Evolutionary conservation across 2,329 filamentous ascomycete species (phyloP).

Genomic region (Pezicula radicicola): DNA sequence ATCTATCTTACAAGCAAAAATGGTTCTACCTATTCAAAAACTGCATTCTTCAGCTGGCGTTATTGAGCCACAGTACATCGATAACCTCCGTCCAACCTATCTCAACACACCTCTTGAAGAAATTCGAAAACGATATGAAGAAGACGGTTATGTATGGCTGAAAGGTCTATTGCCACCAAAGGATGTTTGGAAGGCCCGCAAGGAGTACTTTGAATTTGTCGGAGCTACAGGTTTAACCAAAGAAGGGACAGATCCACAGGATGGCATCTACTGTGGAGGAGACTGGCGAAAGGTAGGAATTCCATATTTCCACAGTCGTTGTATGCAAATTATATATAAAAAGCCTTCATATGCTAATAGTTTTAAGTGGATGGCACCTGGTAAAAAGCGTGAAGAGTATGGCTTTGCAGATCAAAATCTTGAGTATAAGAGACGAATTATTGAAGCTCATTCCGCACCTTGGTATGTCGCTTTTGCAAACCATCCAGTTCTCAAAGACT

Average conservation of each 20-base stretch:
- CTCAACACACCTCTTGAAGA: slow-evolving; percentile 34
- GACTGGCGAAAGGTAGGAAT: not conserved
- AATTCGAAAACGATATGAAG: slow-evolving; percentile 32
- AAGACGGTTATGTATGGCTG: slow-evolving; percentile 39
- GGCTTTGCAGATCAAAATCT: not conserved
- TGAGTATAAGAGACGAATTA: not conserved
- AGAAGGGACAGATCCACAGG: not conserved
- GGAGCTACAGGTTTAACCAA: slow-evolving; percentile 26
- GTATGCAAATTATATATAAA: not conserved
- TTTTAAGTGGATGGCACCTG: not conserved
- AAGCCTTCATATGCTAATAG: not conserved
- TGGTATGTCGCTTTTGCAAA: not conserved
- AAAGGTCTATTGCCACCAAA: slow-evolving; percentile 38
- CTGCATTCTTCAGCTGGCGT: not conserved
- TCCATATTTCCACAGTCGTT: not conserved
- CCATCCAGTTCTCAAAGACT: slow-evolving; percentile 45
- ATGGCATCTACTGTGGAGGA: not conserved
- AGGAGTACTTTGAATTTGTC: slow-evolving; percentile 37
- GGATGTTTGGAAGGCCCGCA: slow-evolving; percentile 37
- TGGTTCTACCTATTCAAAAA: not conserved
- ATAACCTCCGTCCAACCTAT: slow-evolving; percentile 29
- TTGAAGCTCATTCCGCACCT: not conserved
- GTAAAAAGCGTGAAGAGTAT: not conserved
- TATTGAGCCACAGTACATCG: slow-evolving; percentile 15
- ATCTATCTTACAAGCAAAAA: no score